phyloP scores from a whole-genome alignment of 2,329 filamentous ascomycete species.

The Xylariomycetidae sp. region DNA sequence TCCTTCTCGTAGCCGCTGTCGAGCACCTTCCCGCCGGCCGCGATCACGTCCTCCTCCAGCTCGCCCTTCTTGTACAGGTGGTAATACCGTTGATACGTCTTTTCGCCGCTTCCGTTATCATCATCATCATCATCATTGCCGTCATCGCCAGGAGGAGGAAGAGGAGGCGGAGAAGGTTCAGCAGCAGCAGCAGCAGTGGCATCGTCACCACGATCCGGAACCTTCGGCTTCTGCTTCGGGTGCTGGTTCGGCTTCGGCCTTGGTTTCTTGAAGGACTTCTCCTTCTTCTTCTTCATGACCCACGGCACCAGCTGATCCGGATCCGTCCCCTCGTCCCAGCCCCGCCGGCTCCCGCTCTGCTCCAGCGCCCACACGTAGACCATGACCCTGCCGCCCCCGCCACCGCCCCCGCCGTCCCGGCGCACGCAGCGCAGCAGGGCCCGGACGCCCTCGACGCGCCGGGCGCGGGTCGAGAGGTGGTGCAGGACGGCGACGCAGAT shows the following conservation, averaged over 20 bases:
- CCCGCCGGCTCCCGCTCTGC: constrained; percentile 78
- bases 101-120: constrained; percentile 21
- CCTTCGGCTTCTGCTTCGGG: constrained; percentile 9
- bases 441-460: constrained; percentile 68
- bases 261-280: constrained; percentile 21
- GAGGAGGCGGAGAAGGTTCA: background rate
- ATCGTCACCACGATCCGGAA: background rate
- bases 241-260: constrained; percentile 19
- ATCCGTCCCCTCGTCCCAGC: constrained; percentile 77
- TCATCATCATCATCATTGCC: background rate
- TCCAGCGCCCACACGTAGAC: constrained; percentile 96
- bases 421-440: constrained; percentile 65
- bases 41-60: constrained; percentile 71
- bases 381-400: no score
- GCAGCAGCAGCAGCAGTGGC: background rate
- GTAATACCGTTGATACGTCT: constrained; percentile 85
- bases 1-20: constrained; percentile 91
- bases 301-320: constrained; percentile 96
- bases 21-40: constrained; percentile 70
- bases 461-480: constrained; percentile 74
- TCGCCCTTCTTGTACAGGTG: constrained; percentile 87
- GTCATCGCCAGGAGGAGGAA: background rate
- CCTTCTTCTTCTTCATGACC: constrained; percentile 57
- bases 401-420: constrained; percentile 46
- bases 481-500: constrained; percentile 94